Evolutionary conservation across 768 basidiomycete genomes (phyloP).

Genomic region (Amyloporia xantha): DNA sequence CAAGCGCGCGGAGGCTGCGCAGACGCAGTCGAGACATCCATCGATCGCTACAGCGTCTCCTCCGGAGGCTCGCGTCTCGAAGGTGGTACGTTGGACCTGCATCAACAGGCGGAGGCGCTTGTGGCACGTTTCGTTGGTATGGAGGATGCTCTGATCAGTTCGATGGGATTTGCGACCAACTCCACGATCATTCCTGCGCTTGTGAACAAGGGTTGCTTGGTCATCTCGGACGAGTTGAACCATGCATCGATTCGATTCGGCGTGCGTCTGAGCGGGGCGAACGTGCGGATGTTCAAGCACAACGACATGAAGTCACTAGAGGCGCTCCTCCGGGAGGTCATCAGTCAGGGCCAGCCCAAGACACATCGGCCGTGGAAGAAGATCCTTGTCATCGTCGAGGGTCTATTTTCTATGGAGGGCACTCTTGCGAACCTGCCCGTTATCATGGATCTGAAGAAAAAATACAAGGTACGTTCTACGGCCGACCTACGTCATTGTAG

Average conservation of each 20-base stretch:
- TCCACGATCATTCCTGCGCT: conserved; percentile 90
- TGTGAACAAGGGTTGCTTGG: conserved; percentile 82
- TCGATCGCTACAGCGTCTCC: conserved; percentile 77
- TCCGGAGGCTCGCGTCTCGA: conserved; percentile 74
- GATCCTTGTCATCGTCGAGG: conserved; percentile 91
- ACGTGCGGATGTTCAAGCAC: conserved; percentile 93
- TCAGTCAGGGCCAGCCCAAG: conserved; percentile 96
- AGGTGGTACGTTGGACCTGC: conserved; percentile 83
- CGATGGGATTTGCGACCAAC: conserved; percentile 97
- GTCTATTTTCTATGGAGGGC: conserved; percentile 99
- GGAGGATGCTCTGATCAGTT: conserved; percentile 86
- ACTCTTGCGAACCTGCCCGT: conserved; percentile 79
- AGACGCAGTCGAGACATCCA: conserved; percentile 83
- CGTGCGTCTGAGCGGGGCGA: conserved; percentile 80
- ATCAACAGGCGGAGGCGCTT: conserved; percentile 72
- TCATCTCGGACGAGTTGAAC: conserved; percentile 96
- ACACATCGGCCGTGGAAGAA: conserved; percentile 99
- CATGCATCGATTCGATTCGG: conserved; percentile 95
- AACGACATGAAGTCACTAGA: conserved; percentile 89
- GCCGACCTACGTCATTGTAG: not conserved
- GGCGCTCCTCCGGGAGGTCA: conserved; percentile 74
- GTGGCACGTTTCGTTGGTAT: conserved; percentile 86
- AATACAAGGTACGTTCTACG: conserved; percentile 73
- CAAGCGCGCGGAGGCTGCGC: conserved; percentile 90
- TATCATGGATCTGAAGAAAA: conserved; percentile 81